Evolutionary conservation across 2,329 filamentous ascomycete genomes (phyloP).

Genomic region (Pyricularia grisea): DNA sequence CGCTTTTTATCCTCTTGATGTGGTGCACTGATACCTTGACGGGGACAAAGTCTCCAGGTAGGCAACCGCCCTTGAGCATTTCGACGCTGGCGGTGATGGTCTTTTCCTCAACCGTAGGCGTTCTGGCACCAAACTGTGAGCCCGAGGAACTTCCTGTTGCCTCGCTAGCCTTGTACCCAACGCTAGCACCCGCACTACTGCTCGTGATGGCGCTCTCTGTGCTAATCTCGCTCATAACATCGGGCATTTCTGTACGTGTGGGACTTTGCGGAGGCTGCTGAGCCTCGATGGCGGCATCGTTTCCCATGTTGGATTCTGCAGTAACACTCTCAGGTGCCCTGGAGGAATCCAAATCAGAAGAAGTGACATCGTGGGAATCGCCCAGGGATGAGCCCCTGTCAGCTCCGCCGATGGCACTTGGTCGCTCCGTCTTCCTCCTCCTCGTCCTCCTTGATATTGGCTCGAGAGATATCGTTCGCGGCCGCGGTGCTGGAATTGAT

Average conservation of each 20-base stretch:
- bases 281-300: conserved; percentile 28
- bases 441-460: conserved; percentile 66
- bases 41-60: conserved; percentile 76
- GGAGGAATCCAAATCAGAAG: conserved; percentile 27
- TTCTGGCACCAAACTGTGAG: conserved; percentile 20
- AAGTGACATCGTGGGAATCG: conserved; percentile 23
- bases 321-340: conserved; percentile 26
- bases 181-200: conserved; percentile 53
- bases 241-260: conserved; percentile 41
- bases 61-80: conserved; percentile 69
- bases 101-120: conserved; percentile 48
- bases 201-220: conserved; percentile 57
- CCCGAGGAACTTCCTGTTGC: neutral
- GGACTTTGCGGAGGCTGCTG: conserved; percentile 29
- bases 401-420: conserved; percentile 34
- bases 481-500: conserved; percentile 60
- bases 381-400: conserved; percentile 18
- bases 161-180: conserved; percentile 12
- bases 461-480: conserved; percentile 78
- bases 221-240: conserved; percentile 51
- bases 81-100: conserved; percentile 84
- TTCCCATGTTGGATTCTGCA: conserved; percentile 27
- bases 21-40: conserved; percentile 78
- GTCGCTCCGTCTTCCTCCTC: conserved; percentile 35
- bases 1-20: conserved; percentile 79